phyloP scores from a whole-genome alignment of 352 stramenopile genomes.

The Phytophthora agathidicida region DNA sequence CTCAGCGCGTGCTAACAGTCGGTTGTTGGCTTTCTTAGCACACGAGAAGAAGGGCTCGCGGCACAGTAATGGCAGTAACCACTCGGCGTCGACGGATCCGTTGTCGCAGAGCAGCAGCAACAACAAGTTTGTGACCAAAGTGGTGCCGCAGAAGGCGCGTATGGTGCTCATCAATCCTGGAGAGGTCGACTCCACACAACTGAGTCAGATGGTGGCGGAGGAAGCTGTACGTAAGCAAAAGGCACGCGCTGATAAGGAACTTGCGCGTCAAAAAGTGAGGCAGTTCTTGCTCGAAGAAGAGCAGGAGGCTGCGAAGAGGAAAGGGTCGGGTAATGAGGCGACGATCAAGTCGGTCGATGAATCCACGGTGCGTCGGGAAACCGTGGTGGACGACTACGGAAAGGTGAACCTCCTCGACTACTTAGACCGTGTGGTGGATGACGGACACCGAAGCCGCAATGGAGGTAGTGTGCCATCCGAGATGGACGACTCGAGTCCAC shows the following conservation, averaged over 20 bases:
- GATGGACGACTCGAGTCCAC: conserved; percentile 21
- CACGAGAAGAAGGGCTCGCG: conserved; percentile 55
- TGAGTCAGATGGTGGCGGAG: conserved; percentile 48
- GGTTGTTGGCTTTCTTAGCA: conserved; percentile 62
- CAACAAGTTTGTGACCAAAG: conserved; percentile 68
- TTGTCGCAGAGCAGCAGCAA: conserved; percentile 42
- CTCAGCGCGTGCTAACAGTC: conserved; percentile 51
- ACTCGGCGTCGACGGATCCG: conserved; percentile 25
- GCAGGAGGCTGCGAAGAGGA: conserved; percentile 13
- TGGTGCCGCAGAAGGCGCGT: conserved; percentile 50
- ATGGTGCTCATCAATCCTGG: conserved; percentile 62
- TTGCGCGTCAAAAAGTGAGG: conserved; percentile 50
- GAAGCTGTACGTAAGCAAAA: conserved; percentile 51
- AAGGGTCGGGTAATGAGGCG: conserved; percentile 19
- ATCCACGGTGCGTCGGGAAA: conserved; percentile 52
- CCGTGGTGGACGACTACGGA: conserved; percentile 56
- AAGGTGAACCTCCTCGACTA: conserved; percentile 58
- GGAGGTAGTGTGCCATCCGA: conserved; percentile 26
- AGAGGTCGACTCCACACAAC: conserved; percentile 46
- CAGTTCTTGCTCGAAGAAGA: conserved; percentile 54
- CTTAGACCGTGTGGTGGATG: conserved; percentile 41
- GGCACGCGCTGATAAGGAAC: conserved; percentile 52
- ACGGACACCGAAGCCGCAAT: conserved; percentile 32
- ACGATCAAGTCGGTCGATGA: conserved; percentile 65
- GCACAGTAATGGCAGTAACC: conserved; percentile 38